Conservation (phyloP, 306 rosid species). For the Cucurbita pepo region DNA sequence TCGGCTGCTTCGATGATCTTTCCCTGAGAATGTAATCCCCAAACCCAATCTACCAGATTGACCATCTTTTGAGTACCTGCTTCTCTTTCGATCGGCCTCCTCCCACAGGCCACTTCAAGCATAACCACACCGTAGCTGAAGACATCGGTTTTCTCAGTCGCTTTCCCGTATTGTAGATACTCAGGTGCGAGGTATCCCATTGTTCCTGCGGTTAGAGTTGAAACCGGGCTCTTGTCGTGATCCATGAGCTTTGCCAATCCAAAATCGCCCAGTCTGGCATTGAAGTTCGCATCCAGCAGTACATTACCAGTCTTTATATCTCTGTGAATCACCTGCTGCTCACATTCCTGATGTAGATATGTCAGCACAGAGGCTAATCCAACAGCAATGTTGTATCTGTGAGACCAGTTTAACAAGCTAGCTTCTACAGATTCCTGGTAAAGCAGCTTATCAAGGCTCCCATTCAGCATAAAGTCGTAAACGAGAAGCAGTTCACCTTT, state of each 20-base stretch:
- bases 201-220: slow-evolving; percentile 61
- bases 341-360: slow-evolving; percentile 70
- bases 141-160: slow-evolving; percentile 63
- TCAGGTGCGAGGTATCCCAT: slow-evolving; percentile 84
- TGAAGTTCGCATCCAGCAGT: slow-evolving; percentile 40
- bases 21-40: slow-evolving; percentile 34
- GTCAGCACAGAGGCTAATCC: slow-evolving; percentile 63
- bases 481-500: slow-evolving; percentile 61
- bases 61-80: slow-evolving; percentile 19
- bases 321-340: slow-evolving; percentile 61
- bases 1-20: slow-evolving; percentile 38
- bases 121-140: slow-evolving; percentile 67
- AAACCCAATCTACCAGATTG: slow-evolving; percentile 50
- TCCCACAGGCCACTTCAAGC: slow-evolving; percentile 46
- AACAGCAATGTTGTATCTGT: slow-evolving; percentile 41
- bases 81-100: slow-evolving; percentile 38
- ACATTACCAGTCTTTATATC: slow-evolving; percentile 64
- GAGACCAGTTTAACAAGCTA: slow-evolving; percentile 31
- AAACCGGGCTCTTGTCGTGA: slow-evolving; percentile 76
- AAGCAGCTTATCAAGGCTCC: slow-evolving; percentile 33
- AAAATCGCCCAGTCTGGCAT: slow-evolving; percentile 54
- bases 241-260: slow-evolving; percentile 83
- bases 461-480: slow-evolving; percentile 62
- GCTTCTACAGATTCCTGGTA: slow-evolving; percentile 28
- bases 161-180: slow-evolving; percentile 72